Conservation (phyloP, 805 yeast species). For the Alloascoidea africana region DNA sequence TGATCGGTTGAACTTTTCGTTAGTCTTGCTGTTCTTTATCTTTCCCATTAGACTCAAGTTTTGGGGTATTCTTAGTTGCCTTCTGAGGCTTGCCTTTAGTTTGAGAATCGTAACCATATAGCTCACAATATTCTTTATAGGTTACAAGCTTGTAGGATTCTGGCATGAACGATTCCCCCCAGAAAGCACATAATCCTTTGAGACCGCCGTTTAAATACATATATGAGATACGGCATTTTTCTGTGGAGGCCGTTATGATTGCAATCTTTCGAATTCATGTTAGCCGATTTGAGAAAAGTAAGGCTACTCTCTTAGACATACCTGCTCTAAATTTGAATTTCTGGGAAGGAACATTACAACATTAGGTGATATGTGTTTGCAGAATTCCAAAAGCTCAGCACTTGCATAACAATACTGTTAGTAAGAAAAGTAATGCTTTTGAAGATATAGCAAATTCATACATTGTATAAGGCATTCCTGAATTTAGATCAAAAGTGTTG, state of each 20-base stretch:
- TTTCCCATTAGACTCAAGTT: too few relatives aligned
- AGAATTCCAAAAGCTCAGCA: slow-evolving; percentile 4
- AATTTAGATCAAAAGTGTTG: slow-evolving; percentile 7
- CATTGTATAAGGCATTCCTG: slow-evolving; percentile 5
- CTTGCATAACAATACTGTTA: slow-evolving; percentile 6
- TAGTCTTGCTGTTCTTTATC: too few relatives aligned
- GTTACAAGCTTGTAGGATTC: too few relatives aligned
- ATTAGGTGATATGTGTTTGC: slow-evolving; percentile 5
- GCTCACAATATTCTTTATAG: too few relatives aligned
- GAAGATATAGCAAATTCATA: slow-evolving; percentile 1
- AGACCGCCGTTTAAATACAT: background rate
- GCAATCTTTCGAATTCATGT: background rate
- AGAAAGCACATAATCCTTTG: background rate
- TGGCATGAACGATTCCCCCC: background rate
- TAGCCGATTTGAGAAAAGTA: background rate
- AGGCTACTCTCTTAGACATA: background rate
- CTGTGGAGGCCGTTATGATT: background rate
- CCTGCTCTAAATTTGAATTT: slow-evolving; percentile 9
- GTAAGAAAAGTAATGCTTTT: background rate
- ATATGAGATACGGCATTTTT: background rate
- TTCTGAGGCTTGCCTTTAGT: too few relatives aligned
- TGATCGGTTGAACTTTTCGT: too few relatives aligned
- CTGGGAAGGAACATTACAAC: slow-evolving; percentile 11
- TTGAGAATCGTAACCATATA: too few relatives aligned
- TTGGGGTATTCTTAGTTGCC: too few relatives aligned